These are phyloP conservation scores for Didymella segeticola DNA, from an alignment of 2,329 filamentous ascomycete genomes.

Conservation along the genomic window DNA sequence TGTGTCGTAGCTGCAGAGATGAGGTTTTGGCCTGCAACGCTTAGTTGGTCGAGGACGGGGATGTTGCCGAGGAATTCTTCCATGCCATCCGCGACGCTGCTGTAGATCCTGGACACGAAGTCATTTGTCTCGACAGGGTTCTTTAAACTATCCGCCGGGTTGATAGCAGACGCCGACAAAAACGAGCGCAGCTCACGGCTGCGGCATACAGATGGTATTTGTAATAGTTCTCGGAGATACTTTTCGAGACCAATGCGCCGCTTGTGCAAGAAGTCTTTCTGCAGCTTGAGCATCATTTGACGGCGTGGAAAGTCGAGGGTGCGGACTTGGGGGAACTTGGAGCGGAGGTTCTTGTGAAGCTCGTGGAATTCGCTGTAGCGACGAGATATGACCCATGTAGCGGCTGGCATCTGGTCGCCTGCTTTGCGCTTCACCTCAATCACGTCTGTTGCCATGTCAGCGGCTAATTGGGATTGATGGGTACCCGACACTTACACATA, in stretches of 20 bases:
- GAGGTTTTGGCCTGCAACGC: constrained; percentile 88
- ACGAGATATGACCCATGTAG: constrained; percentile 89
- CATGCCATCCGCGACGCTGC: constrained; percentile 96
- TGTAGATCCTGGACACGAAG: constrained; percentile 93
- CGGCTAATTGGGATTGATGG: background rate
- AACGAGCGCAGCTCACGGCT: constrained; percentile 92
- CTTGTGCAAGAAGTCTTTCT: constrained; percentile 94
- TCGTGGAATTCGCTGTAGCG: constrained; percentile 98
- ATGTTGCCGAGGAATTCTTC: constrained; percentile 97
- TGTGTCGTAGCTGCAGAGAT: constrained; percentile 73
- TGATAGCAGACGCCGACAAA: constrained; percentile 83
- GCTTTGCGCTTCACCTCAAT: constrained; percentile 90
- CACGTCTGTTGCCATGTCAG: constrained; percentile 61
- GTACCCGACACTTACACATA: constrained; percentile 64
- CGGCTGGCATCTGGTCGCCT: constrained; percentile 95
- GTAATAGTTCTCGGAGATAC: constrained; percentile 79
- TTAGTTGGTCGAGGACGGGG: constrained; percentile 92
- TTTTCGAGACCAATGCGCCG: constrained; percentile 81
- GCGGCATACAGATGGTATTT: constrained; percentile 90
- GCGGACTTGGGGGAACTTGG: constrained; percentile 84
- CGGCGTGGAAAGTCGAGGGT: constrained; percentile 90
- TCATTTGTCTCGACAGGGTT: constrained; percentile 69
- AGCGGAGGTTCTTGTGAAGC: constrained; percentile 85
- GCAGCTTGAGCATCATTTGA: constrained; percentile 93
- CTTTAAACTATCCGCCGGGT: constrained; percentile 67